Evolutionary conservation across 495 filamentous ascomycete genomes (phyloP).

Genomic region (Baudoinia panamericana): DNA sequence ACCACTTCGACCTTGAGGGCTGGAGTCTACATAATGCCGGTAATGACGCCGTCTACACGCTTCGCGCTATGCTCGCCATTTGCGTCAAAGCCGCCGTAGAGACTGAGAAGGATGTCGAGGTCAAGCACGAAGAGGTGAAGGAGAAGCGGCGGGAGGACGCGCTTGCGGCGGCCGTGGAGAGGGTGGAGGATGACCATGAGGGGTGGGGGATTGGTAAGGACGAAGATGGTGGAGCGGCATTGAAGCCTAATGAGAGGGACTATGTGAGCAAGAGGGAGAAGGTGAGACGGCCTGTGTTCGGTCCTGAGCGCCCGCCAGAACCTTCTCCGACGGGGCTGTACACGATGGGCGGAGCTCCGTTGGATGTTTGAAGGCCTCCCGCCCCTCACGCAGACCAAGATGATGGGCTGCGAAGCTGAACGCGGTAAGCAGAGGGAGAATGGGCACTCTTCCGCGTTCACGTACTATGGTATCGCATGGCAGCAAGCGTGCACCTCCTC

Average conservation of each 20-base stretch:
- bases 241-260: not conserved
- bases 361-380: slow-evolving; percentile 9
- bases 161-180: slow-evolving; percentile 3
- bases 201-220: slow-evolving; percentile 2
- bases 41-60: slow-evolving; percentile 84
- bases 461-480: too few species aligned
- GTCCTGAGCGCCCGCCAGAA: slow-evolving; percentile 2
- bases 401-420: too few species aligned
- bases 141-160: slow-evolving; percentile 3
- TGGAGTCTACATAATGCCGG: slow-evolving; percentile 77
- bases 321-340: not conserved
- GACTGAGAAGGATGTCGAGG: slow-evolving; percentile 11
- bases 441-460: too few species aligned
- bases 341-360: slow-evolving; percentile 4
- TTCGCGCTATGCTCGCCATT: slow-evolving; percentile 61
- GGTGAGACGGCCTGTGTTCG: not conserved
- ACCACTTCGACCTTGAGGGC: slow-evolving; percentile 45
- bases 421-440: too few species aligned
- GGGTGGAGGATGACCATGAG: not conserved
- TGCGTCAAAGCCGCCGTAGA: slow-evolving; percentile 16
- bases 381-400: too few species aligned
- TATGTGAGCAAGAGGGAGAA: not conserved
- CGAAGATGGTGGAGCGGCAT: not conserved
- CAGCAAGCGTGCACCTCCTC: too few species aligned
- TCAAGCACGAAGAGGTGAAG: slow-evolving; percentile 15